Evolutionary conservation across 352 stramenopile genomes (phyloP).

Genomic region (Phytopythium montanum): DNA sequence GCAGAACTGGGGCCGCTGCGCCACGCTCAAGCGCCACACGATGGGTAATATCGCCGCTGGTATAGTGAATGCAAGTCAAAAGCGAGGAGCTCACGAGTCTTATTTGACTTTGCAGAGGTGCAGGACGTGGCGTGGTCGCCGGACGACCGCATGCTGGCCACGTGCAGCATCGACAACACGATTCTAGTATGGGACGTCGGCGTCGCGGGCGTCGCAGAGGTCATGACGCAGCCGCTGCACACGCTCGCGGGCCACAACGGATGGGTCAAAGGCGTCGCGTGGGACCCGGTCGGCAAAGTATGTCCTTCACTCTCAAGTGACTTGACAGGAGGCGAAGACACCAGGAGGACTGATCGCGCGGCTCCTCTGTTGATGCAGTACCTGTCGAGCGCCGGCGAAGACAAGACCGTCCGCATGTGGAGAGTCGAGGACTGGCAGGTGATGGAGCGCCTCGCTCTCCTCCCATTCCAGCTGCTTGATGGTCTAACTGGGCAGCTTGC

Average conservation of each 20-base stretch:
- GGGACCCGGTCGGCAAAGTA: conserved; percentile 85
- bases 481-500: not conserved
- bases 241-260: conserved; percentile 75
- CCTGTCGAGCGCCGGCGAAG: conserved; percentile 80
- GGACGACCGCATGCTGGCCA: conserved; percentile 85
- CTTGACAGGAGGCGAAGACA: not conserved
- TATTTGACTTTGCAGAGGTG: conserved; percentile 63
- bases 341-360: not conserved
- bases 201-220: conserved; percentile 35
- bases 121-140: conserved; percentile 85
- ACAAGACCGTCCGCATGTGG: conserved; percentile 86
- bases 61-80: too few relatives aligned
- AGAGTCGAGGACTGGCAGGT: conserved; percentile 78
- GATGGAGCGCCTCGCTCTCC: not conserved
- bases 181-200: conserved; percentile 87
- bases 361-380: conserved; percentile 31
- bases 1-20: conserved; percentile 80
- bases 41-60: conserved; percentile 49
- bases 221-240: conserved; percentile 82
- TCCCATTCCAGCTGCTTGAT: not conserved
- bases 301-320: not conserved
- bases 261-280: conserved; percentile 86
- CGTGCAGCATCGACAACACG: conserved; percentile 87
- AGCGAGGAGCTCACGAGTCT: too few relatives aligned
- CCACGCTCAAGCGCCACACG: conserved; percentile 79